Percentiles rank a stretch among this genome's conserved stretches.
phyloP scores from a whole-genome alignment of 1,139 yeast species.

The Suhomyces maxii region DNA sequence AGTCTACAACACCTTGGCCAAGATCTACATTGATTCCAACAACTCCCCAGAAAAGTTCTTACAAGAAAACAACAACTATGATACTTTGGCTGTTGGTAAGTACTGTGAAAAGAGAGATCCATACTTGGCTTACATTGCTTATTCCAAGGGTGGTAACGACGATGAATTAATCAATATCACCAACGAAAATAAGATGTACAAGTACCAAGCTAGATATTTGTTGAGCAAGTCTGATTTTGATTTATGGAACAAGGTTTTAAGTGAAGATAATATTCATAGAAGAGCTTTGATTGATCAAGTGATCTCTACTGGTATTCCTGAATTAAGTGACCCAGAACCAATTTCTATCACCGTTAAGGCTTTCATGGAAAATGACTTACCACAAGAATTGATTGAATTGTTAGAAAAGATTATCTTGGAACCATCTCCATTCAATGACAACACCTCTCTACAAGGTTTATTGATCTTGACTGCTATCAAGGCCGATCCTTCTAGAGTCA shows the following conservation, averaged over 20 bases:
- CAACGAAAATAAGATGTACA: conserved; percentile 96
- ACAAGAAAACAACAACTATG: conserved; percentile 85
- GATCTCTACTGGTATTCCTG: conserved; percentile 96
- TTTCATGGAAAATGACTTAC: conserved; percentile 93
- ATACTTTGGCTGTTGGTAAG: conserved; percentile 91
- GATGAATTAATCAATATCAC: conserved; percentile 87
- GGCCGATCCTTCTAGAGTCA: conserved; percentile 87
- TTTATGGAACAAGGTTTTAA: conserved; percentile 80
- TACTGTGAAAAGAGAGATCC: conserved; percentile 99
- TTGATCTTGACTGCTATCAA: conserved; percentile 91
- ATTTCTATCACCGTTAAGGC: conserved; percentile 95
- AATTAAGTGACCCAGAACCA: conserved; percentile 92
- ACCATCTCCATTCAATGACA: conserved; percentile 95
- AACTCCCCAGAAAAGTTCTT: conserved; percentile 96
- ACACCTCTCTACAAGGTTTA: conserved; percentile 91
- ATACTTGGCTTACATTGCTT: conserved; percentile 93
- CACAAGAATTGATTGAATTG: conserved; percentile 88
- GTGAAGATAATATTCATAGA: conserved; percentile 78
- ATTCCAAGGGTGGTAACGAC: conserved; percentile 92
- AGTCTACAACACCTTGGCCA: conserved; percentile 91
- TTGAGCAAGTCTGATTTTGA: conserved; percentile 78
- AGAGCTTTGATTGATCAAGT: conserved; percentile 91
- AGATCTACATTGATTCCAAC: conserved; percentile 95
- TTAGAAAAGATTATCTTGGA: conserved; percentile 94
- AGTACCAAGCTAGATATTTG: conserved; percentile 95